Conservation (phyloP, 805 yeast species). For the Suhomyces tanzawaensis region DNA sequence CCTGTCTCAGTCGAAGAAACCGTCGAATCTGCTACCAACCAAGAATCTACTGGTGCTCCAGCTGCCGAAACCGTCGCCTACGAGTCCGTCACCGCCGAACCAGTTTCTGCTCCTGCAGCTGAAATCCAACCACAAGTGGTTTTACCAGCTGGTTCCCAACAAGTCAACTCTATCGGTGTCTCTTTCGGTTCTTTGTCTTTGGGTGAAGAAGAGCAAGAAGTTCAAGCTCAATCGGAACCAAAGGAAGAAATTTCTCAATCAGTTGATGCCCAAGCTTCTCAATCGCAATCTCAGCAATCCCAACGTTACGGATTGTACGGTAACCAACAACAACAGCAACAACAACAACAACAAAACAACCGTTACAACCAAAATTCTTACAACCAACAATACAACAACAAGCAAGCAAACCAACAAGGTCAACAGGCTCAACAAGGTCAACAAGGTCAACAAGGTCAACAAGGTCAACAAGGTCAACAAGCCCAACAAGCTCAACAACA, state of each 20-base stretch:
- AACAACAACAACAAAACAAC: conserved; percentile 7
- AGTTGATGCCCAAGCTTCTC: conserved; percentile 6
- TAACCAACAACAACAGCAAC: conserved; percentile 6
- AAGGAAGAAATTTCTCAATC: conserved; percentile 7
- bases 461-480: conserved; percentile 11
- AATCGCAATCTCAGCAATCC: conserved; percentile 15
- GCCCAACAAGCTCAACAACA: conserved; percentile 19
- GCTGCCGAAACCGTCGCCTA: conserved; percentile 15
- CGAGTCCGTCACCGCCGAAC: conserved; percentile 12
- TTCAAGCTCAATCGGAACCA: conserved; percentile 13
- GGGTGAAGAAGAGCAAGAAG: conserved; percentile 40
- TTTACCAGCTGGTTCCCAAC: conserved; percentile 51
- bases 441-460: conserved; percentile 10
- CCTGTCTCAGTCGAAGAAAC: background rate
- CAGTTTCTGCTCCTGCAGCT: conserved; percentile 3
- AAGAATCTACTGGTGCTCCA: conserved; percentile 10
- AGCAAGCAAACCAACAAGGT: conserved; percentile 7
- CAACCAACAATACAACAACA: conserved; percentile 9
- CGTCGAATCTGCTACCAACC: conserved; percentile 1
- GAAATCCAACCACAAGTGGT: conserved; percentile 38
- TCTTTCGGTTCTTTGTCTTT: conserved; percentile 61
- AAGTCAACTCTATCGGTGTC: conserved; percentile 50
- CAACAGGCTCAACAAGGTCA: conserved; percentile 10
- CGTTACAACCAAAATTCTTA: conserved; percentile 7
- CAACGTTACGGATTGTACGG: conserved; percentile 13